Percentiles rank a stretch among this genome's conserved stretches.
Evolutionary conservation across 257 asterid species (phyloP).

Genomic region (Salvia miltiorrhiza): DNA sequence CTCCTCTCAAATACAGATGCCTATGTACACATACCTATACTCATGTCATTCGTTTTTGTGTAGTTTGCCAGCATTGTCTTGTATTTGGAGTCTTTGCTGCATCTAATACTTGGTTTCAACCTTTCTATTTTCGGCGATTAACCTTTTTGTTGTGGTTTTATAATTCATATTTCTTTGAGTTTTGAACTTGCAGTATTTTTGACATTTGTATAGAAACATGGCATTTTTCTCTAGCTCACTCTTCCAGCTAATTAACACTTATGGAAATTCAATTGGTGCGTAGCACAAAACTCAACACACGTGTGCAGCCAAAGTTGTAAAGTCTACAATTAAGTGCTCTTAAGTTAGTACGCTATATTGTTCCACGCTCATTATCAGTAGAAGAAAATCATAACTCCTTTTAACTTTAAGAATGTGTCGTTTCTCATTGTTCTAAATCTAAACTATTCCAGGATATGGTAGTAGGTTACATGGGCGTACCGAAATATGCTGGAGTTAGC

Average conservation of each 20-base stretch:
- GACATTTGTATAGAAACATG: too few species aligned
- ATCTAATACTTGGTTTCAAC: not conserved
- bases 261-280: too few species aligned
- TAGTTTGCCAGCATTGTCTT: not conserved
- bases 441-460: slow-evolving; percentile 79
- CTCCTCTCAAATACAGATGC: not conserved
- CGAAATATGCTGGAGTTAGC: slow-evolving; percentile 80
- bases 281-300: not conserved
- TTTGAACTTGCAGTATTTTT: too few species aligned
- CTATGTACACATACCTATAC: not conserved
- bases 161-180: too few species aligned
- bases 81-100: not conserved
- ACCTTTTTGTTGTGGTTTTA: too few species aligned
- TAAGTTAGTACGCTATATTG: not conserved
- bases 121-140: not conserved
- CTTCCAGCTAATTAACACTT: too few species aligned
- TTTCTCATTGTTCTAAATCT: slow-evolving; percentile 18
- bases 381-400: not conserved
- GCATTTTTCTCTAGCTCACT: too few species aligned
- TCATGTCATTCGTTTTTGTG: not conserved
- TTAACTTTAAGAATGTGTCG: slow-evolving; percentile 5
- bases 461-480: slow-evolving; percentile 99
- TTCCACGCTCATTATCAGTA: not conserved
- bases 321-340: not conserved
- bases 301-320: not conserved